Base-by-base conservation (phyloP, 176 grass and related monocot genomes). In the Areca catechu region DNA sequence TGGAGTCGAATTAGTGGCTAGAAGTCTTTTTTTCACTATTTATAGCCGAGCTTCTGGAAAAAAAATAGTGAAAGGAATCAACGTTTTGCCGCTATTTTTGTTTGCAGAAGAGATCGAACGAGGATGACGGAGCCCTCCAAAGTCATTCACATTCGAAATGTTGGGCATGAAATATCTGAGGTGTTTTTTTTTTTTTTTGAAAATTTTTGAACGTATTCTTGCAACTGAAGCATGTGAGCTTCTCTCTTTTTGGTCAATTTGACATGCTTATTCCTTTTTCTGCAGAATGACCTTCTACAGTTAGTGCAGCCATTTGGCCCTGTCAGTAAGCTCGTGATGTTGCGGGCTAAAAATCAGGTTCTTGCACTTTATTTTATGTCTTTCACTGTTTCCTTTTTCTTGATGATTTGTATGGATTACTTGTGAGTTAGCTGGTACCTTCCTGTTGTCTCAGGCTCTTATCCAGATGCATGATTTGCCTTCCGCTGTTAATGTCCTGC, bases 301-400 rank as follows among this genome's bases (percentile, higher is more conserved):
- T 86, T 98, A 76, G 49, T 98, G 70, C 87, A 90, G 65, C 93
- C 93, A 4, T 92, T 98, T 23, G 93, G 93, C 16, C 22, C 25
- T 5, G 76, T 92, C 52, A 74, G 84, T 49, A 98, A 85, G 73
- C 55, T 85, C 23, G 93, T 98, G 53, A 80, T 98, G 79, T 73
- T 98, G 67, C 87, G 87, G 30, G 79, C 84, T 15, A 98, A 98
- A 75, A 98, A 98, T 64, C 93, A 98, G 82, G 93, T 85, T 71
- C 27, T 34, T 52, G 62, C 18, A 52, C 61, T 51, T 22, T 48
- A 48, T 20, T 19, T 53, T 60, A 16, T 51, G 49, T 7, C 19
- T 10, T 10, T 43, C 34, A 43, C 21, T 47, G 10, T 48, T 54
- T 64, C 20, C 24, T 24, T 50, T 16, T 64, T 22, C 6, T 5